These are phyloP conservation scores for Paramecium pentaurelia DNA, from an alignment of 73 alveolate genomes.

Conservation along the genomic window DNA sequence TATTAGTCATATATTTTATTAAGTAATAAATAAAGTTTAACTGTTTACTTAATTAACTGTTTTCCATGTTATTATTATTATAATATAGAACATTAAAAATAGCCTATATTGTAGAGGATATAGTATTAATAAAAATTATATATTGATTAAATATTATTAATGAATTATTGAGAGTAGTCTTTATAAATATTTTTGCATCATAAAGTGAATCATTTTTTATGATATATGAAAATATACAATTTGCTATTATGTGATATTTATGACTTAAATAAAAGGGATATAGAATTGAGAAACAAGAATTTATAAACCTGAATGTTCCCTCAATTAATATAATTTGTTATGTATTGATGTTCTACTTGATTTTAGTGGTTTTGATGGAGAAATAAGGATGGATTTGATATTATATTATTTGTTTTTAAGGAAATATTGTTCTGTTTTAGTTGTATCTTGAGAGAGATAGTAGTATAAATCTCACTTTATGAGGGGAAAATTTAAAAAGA, in stretches of 20 bases:
- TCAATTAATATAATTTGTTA: background rate
- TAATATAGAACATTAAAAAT: background rate
- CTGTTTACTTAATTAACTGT: background rate
- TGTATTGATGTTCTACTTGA: background rate
- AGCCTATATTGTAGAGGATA: background rate
- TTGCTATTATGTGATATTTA: background rate
- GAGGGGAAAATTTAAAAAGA: conserved; percentile 35
- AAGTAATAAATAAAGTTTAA: background rate
- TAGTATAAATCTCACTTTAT: background rate
- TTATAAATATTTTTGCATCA: background rate
- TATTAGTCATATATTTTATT: background rate
- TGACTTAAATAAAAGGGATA: background rate
- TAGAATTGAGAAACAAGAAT: background rate
- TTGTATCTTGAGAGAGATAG: background rate
- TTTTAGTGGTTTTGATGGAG: background rate
- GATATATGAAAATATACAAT: background rate
- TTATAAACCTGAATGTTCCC: background rate
- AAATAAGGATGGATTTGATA: background rate
- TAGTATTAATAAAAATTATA: background rate
- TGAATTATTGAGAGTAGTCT: background rate
- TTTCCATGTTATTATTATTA: background rate
- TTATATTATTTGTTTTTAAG: background rate
- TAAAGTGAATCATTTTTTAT: background rate
- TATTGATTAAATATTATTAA: background rate
- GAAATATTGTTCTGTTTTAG: background rate